phyloP scores from a whole-genome alignment of 2,329 filamentous ascomycete genomes.

The Trichoderma simmonsii region DNA sequence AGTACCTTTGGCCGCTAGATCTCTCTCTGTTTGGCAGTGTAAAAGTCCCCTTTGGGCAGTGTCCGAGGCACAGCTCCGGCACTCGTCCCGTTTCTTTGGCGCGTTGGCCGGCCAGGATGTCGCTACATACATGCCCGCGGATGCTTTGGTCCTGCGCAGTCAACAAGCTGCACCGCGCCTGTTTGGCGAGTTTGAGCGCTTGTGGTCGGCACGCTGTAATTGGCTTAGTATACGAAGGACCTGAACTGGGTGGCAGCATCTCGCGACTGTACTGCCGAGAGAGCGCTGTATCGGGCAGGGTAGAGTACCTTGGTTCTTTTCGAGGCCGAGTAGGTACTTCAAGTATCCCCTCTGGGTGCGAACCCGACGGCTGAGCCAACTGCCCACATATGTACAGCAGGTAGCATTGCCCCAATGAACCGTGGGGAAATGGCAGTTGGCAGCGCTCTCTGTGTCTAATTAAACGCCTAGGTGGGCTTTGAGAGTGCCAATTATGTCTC shows the following conservation, averaged over 20 bases:
- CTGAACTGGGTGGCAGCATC: background rate
- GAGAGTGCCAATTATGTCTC: background rate
- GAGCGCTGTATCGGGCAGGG: background rate
- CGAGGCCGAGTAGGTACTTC: background rate
- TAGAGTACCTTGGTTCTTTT: background rate
- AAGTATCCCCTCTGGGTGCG: background rate
- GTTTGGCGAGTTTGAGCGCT: conserved; percentile 10
- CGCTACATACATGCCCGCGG: too few species aligned
- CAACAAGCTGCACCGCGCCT: conserved; percentile 5
- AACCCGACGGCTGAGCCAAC: background rate
- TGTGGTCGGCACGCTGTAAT: background rate
- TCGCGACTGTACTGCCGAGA: background rate
- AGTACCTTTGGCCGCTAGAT: background rate
- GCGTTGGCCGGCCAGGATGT: background rate
- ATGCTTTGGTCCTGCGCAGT: background rate
- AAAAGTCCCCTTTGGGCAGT: background rate
- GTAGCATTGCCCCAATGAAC: background rate
- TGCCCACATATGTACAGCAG: background rate
- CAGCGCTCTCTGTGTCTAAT: background rate
- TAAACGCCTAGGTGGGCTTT: background rate
- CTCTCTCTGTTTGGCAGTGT: background rate
- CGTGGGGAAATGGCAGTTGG: background rate
- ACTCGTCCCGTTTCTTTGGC: background rate
- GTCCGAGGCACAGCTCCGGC: conserved; percentile 2
- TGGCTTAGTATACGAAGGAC: background rate